These are phyloP conservation scores for Solanum piurae DNA, from an alignment of 257 asterid species.

Conservation along the genomic window DNA sequence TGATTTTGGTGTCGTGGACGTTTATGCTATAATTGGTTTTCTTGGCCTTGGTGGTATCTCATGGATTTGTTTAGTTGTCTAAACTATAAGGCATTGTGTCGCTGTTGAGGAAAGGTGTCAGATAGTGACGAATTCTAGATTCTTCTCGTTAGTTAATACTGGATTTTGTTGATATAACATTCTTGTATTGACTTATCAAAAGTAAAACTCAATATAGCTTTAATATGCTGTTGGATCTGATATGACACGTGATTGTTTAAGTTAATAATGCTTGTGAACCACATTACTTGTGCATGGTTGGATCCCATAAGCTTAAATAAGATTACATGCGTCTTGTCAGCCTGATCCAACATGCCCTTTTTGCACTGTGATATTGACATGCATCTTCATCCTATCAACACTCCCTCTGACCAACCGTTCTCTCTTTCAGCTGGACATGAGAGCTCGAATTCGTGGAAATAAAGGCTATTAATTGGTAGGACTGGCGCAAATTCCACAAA, in stretches of 20 bases:
- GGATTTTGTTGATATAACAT: background rate
- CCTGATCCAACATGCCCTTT: background rate
- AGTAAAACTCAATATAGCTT: background rate
- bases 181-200: background rate
- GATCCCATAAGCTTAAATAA: background rate
- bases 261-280: background rate
- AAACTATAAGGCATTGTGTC: background rate
- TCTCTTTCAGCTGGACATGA: slow-evolving; percentile 73
- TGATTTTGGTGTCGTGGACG: background rate
- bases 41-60: background rate
- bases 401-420: background rate
- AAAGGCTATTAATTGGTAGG: slow-evolving; percentile 53
- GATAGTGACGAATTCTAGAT: background rate
- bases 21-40: background rate
- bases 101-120: background rate
- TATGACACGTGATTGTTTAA: background rate
- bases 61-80: background rate
- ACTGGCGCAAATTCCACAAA: background rate
- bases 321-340: background rate
- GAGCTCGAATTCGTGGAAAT: slow-evolving; percentile 94
- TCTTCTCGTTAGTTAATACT: background rate
- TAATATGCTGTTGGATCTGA: background rate
- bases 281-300: background rate
- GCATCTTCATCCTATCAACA: background rate
- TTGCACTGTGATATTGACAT: background rate